These are phyloP conservation scores for Paramecium tetraurelia DNA, from an alignment of 73 alveolate species.

Conservation along the genomic window DNA sequence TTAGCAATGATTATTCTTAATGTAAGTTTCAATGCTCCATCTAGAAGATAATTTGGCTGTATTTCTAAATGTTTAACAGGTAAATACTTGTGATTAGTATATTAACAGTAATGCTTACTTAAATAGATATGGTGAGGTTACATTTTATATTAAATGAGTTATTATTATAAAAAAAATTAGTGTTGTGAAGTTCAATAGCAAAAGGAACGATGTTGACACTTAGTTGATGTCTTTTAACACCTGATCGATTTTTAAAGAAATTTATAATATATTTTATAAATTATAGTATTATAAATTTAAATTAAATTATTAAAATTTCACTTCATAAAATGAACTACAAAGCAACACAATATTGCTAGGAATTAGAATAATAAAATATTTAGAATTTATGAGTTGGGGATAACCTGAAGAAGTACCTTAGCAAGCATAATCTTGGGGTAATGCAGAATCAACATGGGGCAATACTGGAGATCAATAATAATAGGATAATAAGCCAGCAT, in stretches of 20 bases:
- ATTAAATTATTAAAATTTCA: neutral
- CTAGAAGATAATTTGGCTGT: neutral
- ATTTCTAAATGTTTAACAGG: neutral
- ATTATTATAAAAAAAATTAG: neutral
- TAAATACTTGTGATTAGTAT: neutral
- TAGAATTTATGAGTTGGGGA: conserved; percentile 21
- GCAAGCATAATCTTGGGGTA: neutral
- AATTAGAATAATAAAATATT: neutral
- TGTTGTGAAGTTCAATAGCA: neutral
- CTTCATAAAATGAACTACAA: neutral
- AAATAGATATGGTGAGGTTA: neutral
- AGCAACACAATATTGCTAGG: neutral
- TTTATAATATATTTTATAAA: neutral
- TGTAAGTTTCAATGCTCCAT: neutral
- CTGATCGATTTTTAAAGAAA: neutral
- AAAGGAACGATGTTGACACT: neutral
- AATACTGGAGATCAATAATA: neutral
- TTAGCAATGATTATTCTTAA: neutral
- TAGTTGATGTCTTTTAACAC: neutral
- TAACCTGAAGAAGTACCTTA: neutral
- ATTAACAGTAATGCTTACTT: neutral
- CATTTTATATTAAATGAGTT: neutral
- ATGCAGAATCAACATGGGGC: neutral
- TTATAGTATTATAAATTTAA: neutral
- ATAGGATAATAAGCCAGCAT: neutral